phyloP scores from a whole-genome alignment of 1,284 basidiomycete genomes.

The Grifola frondosa region DNA sequence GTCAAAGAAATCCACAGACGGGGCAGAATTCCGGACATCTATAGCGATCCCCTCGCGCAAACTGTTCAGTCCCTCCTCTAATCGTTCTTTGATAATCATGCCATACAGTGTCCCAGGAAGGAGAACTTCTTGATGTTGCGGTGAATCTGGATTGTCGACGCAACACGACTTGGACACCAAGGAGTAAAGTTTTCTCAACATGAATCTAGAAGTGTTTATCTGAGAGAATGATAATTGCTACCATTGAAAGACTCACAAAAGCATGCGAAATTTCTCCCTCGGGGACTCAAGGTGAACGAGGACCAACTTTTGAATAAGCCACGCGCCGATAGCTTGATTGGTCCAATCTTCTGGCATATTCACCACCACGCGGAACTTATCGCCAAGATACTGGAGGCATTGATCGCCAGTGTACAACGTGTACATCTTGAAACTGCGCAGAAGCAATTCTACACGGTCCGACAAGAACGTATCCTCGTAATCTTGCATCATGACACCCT shows the following conservation, averaged over 20 bases:
- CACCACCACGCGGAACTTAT: constrained; percentile 95
- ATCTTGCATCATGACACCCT: constrained; percentile 96
- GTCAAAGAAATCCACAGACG: constrained; percentile 83
- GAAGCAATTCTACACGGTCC: constrained; percentile 96
- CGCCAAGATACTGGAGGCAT: constrained; percentile 95
- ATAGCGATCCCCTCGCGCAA: constrained; percentile 72
- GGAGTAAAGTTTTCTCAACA: constrained; percentile 96
- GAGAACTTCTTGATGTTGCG: constrained; percentile 97
- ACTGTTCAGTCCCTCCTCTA: constrained; percentile 86
- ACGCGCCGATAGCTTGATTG: constrained; percentile 81
- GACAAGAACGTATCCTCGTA: constrained; percentile 97
- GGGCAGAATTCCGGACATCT: constrained; percentile 76
- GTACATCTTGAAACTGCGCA: constrained; percentile 95
- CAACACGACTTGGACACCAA: constrained; percentile 90
- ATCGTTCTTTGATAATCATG: constrained; percentile 97
- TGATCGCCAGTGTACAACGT: constrained; percentile 87
- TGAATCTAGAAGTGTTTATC: constrained; percentile 62
- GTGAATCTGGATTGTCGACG: constrained; percentile 97
- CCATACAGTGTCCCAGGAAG: constrained; percentile 92
- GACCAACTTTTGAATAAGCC: constrained; percentile 85
- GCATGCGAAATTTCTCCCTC: constrained; percentile 95
- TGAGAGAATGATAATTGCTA: neutral
- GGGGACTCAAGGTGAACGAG: constrained; percentile 89
- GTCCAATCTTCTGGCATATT: constrained; percentile 93
- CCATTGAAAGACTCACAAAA: constrained; percentile 63